Conservation (phyloP, 495 filamentous ascomycete species). For the Terfezia boudieri region DNA sequence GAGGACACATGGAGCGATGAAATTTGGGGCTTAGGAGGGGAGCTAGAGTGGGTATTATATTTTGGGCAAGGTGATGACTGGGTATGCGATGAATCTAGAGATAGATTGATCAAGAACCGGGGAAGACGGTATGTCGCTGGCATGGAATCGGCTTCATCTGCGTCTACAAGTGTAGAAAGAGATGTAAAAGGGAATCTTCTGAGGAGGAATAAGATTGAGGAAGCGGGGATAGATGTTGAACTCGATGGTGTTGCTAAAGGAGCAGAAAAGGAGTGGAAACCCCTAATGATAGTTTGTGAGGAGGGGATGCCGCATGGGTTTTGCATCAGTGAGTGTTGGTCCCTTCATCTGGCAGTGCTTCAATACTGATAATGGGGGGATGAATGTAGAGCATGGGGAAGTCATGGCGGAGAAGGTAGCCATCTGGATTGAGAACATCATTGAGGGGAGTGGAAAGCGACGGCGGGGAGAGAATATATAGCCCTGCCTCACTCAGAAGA, state of each 20-base stretch:
- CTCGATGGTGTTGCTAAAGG: background rate
- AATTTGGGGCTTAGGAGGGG: constrained; percentile 40
- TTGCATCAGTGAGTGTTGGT: constrained; percentile 40
- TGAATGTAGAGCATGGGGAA: constrained; percentile 32
- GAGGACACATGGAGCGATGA: constrained; percentile 59
- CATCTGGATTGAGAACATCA: constrained; percentile 36
- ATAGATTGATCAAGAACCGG: constrained; percentile 42
- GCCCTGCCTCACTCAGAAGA: too few species aligned
- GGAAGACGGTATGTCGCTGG: constrained; percentile 1
- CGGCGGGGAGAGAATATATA: background rate
- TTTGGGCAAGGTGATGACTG: constrained; percentile 61
- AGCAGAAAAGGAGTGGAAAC: constrained; percentile 26
- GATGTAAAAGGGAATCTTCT: too few species aligned
- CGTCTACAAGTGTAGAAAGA: too few species aligned
- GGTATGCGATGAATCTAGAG: constrained; percentile 55
- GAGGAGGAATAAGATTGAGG: too few species aligned
- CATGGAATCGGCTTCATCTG: too few species aligned
- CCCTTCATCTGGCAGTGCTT: background rate
- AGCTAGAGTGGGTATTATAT: constrained; percentile 44
- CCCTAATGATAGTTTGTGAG: constrained; percentile 51
- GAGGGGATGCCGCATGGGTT: constrained; percentile 58
- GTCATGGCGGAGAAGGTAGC: constrained; percentile 42
- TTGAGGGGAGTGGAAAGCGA: background rate
- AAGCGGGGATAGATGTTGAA: too few species aligned
- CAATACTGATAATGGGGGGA: background rate